A percentile compares a stretch with the other conserved stretches of the same genome.
Conservation (phyloP, 2,329 filamentous ascomycete genomes). For the Stagonosporopsis vannaccii region DNA sequence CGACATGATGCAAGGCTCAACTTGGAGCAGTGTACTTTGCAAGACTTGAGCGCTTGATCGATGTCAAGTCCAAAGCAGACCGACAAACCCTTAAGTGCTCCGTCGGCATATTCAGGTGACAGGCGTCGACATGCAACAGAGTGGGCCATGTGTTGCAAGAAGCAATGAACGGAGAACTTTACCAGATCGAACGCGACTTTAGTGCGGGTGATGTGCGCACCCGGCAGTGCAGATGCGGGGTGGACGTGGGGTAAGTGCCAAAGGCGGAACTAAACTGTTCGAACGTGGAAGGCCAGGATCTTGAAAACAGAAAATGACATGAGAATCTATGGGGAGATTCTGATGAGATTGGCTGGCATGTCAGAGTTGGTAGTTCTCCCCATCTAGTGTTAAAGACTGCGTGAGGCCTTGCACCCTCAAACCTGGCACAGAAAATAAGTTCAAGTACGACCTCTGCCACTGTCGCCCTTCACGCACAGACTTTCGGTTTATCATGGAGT, state of each 20-base stretch:
- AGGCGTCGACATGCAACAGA: slow-evolving; percentile 4
- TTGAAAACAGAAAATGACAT: too few species aligned
- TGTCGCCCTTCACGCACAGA: background rate
- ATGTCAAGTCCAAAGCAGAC: slow-evolving; percentile 4
- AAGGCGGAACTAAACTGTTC: background rate
- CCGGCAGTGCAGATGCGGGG: slow-evolving; percentile 21
- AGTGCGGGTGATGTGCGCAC: background rate
- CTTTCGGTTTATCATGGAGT: slow-evolving; percentile 19
- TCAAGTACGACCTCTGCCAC: slow-evolving; percentile 11
- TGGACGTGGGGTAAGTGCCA: slow-evolving; percentile 21
- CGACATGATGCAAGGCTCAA: slow-evolving; percentile 23
- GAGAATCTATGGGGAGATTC: background rate
- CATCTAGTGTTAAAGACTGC: background rate
- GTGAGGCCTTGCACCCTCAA: slow-evolving; percentile 7
- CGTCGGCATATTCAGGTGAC: background rate
- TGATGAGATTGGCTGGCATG: background rate
- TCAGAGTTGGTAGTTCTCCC: slow-evolving; percentile 14
- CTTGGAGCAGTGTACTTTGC: slow-evolving; percentile 3
- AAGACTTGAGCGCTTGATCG: slow-evolving; percentile 2
- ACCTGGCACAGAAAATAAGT: background rate
- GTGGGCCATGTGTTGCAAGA: slow-evolving; percentile 5
- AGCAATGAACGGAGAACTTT: slow-evolving; percentile 28
- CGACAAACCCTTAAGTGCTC: slow-evolving; percentile 21
- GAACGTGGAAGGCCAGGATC: background rate
- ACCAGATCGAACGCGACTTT: slow-evolving; percentile 10